Evolutionary conservation across 2,329 filamentous ascomycete genomes (phyloP).

Genomic region (Ramichloridium luteum): DNA sequence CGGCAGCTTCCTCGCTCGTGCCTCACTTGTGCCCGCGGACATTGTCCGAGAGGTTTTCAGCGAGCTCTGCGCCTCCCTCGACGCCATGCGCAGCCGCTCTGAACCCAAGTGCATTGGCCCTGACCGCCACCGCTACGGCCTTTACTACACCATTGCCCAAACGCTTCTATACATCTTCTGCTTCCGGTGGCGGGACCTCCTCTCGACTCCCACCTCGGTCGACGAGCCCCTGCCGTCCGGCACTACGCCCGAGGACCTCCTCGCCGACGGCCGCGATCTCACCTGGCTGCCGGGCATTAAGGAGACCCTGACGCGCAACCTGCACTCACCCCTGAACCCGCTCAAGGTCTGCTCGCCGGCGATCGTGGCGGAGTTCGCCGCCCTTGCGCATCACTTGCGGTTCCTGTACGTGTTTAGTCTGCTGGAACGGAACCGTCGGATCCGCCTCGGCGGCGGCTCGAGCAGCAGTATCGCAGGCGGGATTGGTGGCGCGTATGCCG

Average conservation of each 20-base stretch:
- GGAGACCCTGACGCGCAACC: conserved; percentile 61
- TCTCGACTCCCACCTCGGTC: conserved; percentile 33
- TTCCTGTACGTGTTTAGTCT: conserved; percentile 84
- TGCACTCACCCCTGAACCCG: conserved; percentile 83
- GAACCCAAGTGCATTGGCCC: conserved; percentile 68
- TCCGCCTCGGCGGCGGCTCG: conserved; percentile 63
- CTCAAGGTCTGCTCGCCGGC: conserved; percentile 85
- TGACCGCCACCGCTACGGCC: conserved; percentile 68
- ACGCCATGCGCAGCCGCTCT: conserved; percentile 59
- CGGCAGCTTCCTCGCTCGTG: conserved; percentile 85
- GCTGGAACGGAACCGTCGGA: conserved; percentile 82
- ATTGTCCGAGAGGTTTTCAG: conserved; percentile 74
- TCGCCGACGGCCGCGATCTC: conserved; percentile 60
- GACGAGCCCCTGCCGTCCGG: conserved; percentile 30
- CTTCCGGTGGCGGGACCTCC: conserved; percentile 91
- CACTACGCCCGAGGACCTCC: conserved; percentile 37
- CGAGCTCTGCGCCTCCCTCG: conserved; percentile 64
- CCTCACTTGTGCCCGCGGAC: conserved; percentile 63
- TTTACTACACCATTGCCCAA: conserved; percentile 82
- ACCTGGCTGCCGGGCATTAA: conserved; percentile 65
- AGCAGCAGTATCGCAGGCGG: too few species aligned
- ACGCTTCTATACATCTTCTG: conserved; percentile 91
- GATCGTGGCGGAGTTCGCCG: conserved; percentile 86
- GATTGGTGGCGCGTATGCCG: conserved; percentile 23
- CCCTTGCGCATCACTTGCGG: conserved; percentile 69